Evolutionary conservation across 495 filamentous ascomycete species (phyloP).

Genomic region (Mycothermus thermophilus): DNA sequence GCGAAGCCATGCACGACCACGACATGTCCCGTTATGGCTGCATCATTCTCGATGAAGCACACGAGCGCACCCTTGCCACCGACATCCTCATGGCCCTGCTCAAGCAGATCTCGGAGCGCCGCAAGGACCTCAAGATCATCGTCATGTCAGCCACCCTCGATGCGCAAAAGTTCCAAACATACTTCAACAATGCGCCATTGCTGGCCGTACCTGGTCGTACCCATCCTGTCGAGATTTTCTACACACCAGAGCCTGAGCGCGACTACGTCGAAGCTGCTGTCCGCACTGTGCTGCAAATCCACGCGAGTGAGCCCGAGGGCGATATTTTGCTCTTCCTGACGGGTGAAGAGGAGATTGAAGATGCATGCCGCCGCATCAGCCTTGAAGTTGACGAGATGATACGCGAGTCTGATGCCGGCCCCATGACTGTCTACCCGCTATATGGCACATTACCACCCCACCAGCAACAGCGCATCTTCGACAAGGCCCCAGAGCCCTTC

Average conservation of each 20-base stretch:
- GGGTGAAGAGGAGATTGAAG: constrained; percentile 98
- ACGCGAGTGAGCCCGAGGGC: constrained; percentile 80
- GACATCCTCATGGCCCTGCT: constrained; percentile 93
- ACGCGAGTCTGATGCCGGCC: constrained; percentile 78
- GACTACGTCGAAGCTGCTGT: constrained; percentile 95
- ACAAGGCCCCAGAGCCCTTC: constrained; percentile 61
- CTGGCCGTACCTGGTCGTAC: constrained; percentile 92
- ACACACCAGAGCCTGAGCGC: constrained; percentile 88
- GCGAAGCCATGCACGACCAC: constrained; percentile 97
- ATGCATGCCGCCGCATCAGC: constrained; percentile 79
- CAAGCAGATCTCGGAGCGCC: constrained; percentile 65
- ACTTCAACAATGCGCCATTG: constrained; percentile 87
- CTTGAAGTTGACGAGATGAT: constrained; percentile 85
- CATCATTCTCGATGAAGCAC: constrained; percentile 96
- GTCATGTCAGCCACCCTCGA: constrained; percentile 98
- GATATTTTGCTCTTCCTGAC: constrained; percentile 95
- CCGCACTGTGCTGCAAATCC: constrained; percentile 90
- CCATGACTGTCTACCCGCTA: constrained; percentile 78
- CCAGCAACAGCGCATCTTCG: constrained; percentile 92
- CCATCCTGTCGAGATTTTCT: constrained; percentile 95
- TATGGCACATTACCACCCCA: constrained; percentile 86
- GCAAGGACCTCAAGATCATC: constrained; percentile 85
- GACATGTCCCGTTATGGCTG: constrained; percentile 83
- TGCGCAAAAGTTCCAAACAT: constrained; percentile 95
- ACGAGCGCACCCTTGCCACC: constrained; percentile 89